phyloP scores from a whole-genome alignment of 805 yeast species.

The Candida taoyuanica region DNA sequence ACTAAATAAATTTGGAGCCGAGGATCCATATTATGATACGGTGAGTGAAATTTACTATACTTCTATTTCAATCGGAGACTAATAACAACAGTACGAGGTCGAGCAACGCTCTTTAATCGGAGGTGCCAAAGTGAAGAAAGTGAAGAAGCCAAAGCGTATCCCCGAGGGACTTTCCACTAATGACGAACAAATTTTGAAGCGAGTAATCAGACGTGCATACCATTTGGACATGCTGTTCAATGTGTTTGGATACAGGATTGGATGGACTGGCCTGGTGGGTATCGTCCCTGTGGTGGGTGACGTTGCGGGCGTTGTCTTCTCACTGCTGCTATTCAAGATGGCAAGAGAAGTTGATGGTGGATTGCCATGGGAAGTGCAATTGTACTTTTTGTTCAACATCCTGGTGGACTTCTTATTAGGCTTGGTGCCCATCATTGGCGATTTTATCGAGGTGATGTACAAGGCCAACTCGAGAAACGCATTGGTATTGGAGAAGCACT shows the following conservation, averaged over 20 bases:
- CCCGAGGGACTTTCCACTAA: slow-evolving; percentile 54
- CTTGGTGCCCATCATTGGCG: slow-evolving; percentile 75
- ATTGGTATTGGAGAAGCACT: slow-evolving; percentile 53
- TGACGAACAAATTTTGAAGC: slow-evolving; percentile 46
- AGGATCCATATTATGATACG: slow-evolving; percentile 39
- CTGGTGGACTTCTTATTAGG: slow-evolving; percentile 66
- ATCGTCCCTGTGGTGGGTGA: slow-evolving; percentile 68
- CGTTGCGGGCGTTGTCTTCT: slow-evolving; percentile 46
- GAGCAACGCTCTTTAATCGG: slow-evolving; percentile 22
- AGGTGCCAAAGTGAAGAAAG: slow-evolving; percentile 18
- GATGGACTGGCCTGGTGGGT: slow-evolving; percentile 67
- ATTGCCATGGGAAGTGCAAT: slow-evolving; percentile 49
- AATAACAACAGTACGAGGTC: slow-evolving; percentile 17
- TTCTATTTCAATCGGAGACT: background rate
- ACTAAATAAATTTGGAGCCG: slow-evolving; percentile 35
- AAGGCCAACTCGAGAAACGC: slow-evolving; percentile 76
- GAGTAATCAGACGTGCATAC: slow-evolving; percentile 57
- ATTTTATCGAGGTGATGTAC: slow-evolving; percentile 61
- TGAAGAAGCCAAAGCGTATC: slow-evolving; percentile 30
- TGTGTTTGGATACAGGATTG: slow-evolving; percentile 58
- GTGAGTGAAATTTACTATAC: slow-evolving; percentile 20
- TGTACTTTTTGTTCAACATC: slow-evolving; percentile 55
- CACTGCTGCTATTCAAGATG: slow-evolving; percentile 37
- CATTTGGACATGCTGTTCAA: slow-evolving; percentile 63
- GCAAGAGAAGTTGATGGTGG: slow-evolving; percentile 60